Evolutionary conservation across 176 grass and related monocot genomes (phyloP).

Genomic region (Eleusine indica): DNA sequence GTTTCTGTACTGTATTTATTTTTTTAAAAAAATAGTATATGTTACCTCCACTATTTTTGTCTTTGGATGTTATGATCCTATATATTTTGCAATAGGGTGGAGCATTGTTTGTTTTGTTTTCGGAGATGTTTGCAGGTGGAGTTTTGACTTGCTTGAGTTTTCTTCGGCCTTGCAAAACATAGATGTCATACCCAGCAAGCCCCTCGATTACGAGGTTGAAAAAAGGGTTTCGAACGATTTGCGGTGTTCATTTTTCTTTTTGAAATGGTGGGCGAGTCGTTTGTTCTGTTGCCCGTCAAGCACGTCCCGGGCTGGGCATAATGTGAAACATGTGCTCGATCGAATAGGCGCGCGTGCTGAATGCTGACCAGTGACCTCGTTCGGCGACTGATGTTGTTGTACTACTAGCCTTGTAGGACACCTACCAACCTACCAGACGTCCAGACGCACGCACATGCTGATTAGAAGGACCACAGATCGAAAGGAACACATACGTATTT

Average conservation of each 20-base stretch:
- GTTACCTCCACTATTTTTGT: too few relatives aligned
- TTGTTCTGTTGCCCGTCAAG: neutral
- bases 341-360: neutral
- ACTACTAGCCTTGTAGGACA: neutral
- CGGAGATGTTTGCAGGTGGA: too few relatives aligned
- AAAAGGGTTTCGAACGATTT: neutral
- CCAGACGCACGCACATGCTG: neutral
- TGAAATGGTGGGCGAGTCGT: neutral
- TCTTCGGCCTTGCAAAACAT: too few relatives aligned
- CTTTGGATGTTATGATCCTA: too few relatives aligned
- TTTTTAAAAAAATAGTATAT: too few relatives aligned
- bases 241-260: neutral
- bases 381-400: neutral
- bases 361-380: neutral
- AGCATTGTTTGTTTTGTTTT: too few relatives aligned
- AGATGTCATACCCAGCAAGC: neutral
- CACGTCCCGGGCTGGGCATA: neutral
- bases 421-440: neutral
- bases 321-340: neutral
- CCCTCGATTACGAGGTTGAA: neutral
- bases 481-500: neutral
- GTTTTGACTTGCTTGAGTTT: too few relatives aligned
- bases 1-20: too few relatives aligned
- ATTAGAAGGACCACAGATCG: neutral
- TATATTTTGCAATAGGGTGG: too few relatives aligned